Evolutionary conservation across 2,329 filamentous ascomycete genomes (phyloP).

Genomic region (Xylaria sp.): DNA sequence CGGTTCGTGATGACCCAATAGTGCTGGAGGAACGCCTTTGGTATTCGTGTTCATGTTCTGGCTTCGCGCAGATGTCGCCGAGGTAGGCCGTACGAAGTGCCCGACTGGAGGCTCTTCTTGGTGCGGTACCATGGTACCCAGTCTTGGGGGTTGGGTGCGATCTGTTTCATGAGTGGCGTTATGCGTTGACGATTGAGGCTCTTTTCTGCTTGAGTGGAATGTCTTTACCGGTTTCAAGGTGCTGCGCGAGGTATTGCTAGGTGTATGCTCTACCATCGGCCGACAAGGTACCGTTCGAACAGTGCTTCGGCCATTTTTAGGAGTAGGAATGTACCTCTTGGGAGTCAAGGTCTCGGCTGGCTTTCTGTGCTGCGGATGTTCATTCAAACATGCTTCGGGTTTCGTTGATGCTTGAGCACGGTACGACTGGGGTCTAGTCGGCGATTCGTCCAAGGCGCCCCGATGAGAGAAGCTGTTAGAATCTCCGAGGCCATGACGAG

Average conservation of each 20-base stretch:
- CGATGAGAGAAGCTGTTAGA: slow-evolving; percentile 40
- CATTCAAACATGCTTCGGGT: background rate
- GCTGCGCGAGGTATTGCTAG: slow-evolving; percentile 31
- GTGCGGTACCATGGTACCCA: slow-evolving; percentile 55
- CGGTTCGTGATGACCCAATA: no score
- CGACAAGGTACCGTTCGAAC: slow-evolving; percentile 22
- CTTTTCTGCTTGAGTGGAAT: slow-evolving; percentile 38
- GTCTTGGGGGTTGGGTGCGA: slow-evolving; percentile 44
- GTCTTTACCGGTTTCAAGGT: slow-evolving; percentile 37
- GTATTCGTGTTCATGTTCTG: background rate
- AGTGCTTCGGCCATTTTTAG: background rate
- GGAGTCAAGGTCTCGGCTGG: background rate
- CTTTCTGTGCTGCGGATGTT: background rate
- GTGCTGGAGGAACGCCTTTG: background rate
- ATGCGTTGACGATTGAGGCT: slow-evolving; percentile 31
- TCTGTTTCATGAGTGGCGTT: slow-evolving; percentile 37
- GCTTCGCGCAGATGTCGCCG: slow-evolving; percentile 41
- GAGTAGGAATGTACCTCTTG: background rate
- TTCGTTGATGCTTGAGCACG: background rate
- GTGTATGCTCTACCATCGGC: slow-evolving; percentile 26
- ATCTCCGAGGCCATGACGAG: slow-evolving; percentile 32
- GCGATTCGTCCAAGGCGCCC: slow-evolving; percentile 30
- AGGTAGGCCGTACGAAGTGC: slow-evolving; percentile 51
- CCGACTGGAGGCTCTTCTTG: slow-evolving; percentile 54
- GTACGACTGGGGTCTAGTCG: background rate